Evolutionary conservation across 106 monocot genomes (phyloP).

Genomic region (Allium cepa): DNA sequence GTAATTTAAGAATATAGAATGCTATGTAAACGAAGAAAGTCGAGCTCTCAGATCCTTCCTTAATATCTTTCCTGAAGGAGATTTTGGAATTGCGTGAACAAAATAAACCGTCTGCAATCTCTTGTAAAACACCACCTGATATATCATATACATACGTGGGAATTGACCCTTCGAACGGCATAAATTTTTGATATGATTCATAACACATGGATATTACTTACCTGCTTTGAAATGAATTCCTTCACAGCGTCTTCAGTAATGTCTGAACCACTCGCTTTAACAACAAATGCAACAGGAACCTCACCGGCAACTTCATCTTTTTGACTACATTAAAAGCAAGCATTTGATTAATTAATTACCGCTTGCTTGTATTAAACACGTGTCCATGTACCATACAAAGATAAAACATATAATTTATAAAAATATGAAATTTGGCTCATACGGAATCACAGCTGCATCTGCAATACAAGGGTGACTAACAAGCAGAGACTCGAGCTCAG

Average conservation of each 20-base stretch:
- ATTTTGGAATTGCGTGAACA: constrained; percentile 52
- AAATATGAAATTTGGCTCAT: constrained; percentile 8
- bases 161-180: no score
- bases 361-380: no score
- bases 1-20: no score
- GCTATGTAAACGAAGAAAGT: constrained; percentile 7
- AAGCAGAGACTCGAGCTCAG: constrained; percentile 77
- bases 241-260: constrained; percentile 66
- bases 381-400: no score
- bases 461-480: constrained; percentile 55
- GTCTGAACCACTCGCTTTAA: constrained; percentile 35
- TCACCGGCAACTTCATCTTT: constrained; percentile 74
- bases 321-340: constrained; percentile 25
- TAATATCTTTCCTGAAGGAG: constrained; percentile 53
- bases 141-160: background rate
- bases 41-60: constrained; percentile 57
- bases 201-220: constrained; percentile 2
- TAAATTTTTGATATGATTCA: background rate
- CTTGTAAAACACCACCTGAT: constrained; percentile 72
- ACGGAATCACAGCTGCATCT: constrained; percentile 91
- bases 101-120: constrained; percentile 59
- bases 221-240: constrained; percentile 88
- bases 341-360: no score
- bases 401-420: no score
- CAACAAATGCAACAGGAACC: constrained; percentile 87